Base-by-base conservation (phyloP, 2,329 filamentous ascomycete species). In the Trichoderma sp. region DNA sequence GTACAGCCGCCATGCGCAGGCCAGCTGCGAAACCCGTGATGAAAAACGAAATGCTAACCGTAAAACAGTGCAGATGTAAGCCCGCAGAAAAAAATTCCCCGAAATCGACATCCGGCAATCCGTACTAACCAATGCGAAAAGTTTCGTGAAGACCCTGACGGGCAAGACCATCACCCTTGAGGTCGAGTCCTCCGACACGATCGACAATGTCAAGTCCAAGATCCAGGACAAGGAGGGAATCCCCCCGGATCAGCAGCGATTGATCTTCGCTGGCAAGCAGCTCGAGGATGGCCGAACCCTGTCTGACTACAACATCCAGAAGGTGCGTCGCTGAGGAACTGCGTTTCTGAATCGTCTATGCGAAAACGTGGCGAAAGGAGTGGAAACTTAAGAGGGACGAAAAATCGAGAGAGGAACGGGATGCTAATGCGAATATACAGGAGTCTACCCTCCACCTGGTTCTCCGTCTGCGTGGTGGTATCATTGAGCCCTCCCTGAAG, bases 201-300 rank as follows among this genome's bases (percentile, higher is more conserved):
- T 98, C 88, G 95, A 98, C 91, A 98, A 97, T 90, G 95, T 98
- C 86, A 98, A 98, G 91, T 91, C 91, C 87, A 97, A 97, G 92
- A 97, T 98, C 85, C 95, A 97, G 88, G 94, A 97, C 87, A 97
- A 97, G 92, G 95, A 97, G 88, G 95, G 95, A 79, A 97, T 97
- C 77, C 95, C 95, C 79, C 94, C 94, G 75, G 95, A 97, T 86
- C 94, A 97, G 85, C 95, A 98, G 89, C 94, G 95, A 81, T 85
- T 98, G 87, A 97, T 97, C 87, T 98, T 98, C 84, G 94, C 94
- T 79, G 94, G 95, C 84, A 97, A 97, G 92, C 95, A 97, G 88
- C 92, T 98, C 75, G 95, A 97, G 89, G 95, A 98, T 87, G 94
- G 94, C 85, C 92, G 94, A 81, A 97, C 95, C 73, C 89, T 97